Base-by-base conservation (phyloP, 140 eudicot genomes). In the Stevia rebaudiana region DNA sequence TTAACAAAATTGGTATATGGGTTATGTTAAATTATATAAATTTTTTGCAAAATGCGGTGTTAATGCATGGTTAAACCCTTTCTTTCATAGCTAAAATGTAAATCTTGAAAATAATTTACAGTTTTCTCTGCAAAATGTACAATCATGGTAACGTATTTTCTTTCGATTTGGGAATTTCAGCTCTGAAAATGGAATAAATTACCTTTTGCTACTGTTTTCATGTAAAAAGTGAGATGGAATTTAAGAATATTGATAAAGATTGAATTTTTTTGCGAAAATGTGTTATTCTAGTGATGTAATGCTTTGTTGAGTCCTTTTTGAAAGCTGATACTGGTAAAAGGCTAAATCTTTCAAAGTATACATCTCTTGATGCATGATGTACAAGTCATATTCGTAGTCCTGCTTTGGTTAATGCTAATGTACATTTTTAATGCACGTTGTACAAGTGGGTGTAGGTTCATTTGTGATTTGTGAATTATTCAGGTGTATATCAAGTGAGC, bases 401-500 rank as follows among this genome's bases (percentile, higher is more conserved):
- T 46, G 23, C 18, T 53, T 53, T 25, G 31, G 60, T 22, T 23
- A 22, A 30, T 15, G 28, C 25, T 8, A 57, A 57, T 57, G 63
- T 31, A 33, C 44, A 57, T 16, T 57, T 33, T 55, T 30, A 22
- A 55, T 55, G 16, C 7, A 28, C 63, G 11, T 39, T 3, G 68
- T 67, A 74, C 69, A 48, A 68, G 51, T 43, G 24, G 19, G 15
- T 52, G 33, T 17, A 66, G 33, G 40, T 48, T 42, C 40, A 18
- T 10, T 40, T 63, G 56, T 51, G n/a, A 58, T 10, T 40, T 35
- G 40, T 4, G 44, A 40, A 40, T 40, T 36, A 25, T 17, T 7
- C 68, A 89, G 97, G 97, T 37, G 97, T 89, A 24, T 89, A 78
- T 76, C 84, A 85, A 76, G 97, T 89, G 33, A 83, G 41, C 68